Evolutionary conservation across 306 rosid genomes (phyloP), one percentile per base, ranked within the genome.

Genomic region (Trifolium pratense): DNA sequence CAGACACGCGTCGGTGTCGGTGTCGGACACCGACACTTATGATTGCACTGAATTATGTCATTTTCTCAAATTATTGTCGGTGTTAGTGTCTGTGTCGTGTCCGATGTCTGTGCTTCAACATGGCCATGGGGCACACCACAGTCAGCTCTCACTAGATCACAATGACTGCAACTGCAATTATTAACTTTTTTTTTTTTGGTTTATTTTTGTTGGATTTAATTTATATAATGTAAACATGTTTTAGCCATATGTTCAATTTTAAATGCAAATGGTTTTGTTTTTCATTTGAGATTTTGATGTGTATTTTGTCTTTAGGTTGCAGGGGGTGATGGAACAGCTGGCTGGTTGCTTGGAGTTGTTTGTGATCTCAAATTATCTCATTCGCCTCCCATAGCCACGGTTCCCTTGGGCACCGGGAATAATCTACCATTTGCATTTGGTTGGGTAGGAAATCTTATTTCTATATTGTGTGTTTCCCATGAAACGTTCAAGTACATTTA

Each of bases 281-380:
- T 62, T 52, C 2, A 3, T 65, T 65, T 20, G 29, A 65, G 9
- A 61, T 55, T 63, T 77, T 79, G 18, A 66, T 72, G 36, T 72
- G 29, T 52, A 17, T 37, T 34, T 76, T 46, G 68, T 39, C 56
- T 71, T 56, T 75, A 94, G 99, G 99, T 91, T 89, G 99, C 97
- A 48, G 99, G 99, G 62, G 99, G 99, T 55, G 99, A 94, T 85
- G 99, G 99, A 84, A 94, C 99, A 17, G 99, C 99, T 40, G 93
- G 97, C n/a, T 94, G 99, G 99, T 89, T 94, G 59, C 99, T 91
- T 80, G 99, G 99, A 68, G 99, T 91, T 80, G 99, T 94, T 72
- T 89, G 93, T 66, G 99, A 91, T 86, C 95, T 94, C 42, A 84
- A 84, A 74, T 74, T 94, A 73, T 83, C 99, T 80, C 93, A 80